phyloP scores from a whole-genome alignment of 2,329 filamentous ascomycete species.

The Thyridium curvatum region DNA sequence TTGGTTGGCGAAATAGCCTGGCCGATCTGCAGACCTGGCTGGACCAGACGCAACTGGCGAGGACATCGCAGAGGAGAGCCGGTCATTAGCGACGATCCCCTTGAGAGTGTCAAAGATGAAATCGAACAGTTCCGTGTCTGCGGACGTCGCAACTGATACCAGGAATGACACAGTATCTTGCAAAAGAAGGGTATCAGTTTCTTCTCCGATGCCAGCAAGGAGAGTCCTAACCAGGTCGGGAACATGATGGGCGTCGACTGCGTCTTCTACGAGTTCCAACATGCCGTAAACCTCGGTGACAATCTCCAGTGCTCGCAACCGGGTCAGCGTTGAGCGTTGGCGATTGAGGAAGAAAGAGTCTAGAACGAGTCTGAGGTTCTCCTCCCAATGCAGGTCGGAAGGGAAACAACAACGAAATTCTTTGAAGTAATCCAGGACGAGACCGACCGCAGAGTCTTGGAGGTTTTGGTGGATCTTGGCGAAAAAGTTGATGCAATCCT shows the following conservation, averaged over 20 bases:
- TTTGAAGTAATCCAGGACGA: slow-evolving; percentile 61
- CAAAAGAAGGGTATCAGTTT: slow-evolving; percentile 59
- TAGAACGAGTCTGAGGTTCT: slow-evolving; percentile 55
- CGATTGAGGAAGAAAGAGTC: slow-evolving; percentile 58
- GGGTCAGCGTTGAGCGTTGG: slow-evolving; percentile 52
- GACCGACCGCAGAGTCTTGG: slow-evolving; percentile 56
- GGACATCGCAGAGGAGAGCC: slow-evolving; percentile 33
- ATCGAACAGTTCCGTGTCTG: slow-evolving; percentile 52
- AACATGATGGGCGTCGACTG: slow-evolving; percentile 51
- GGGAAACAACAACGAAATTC: slow-evolving; percentile 67
- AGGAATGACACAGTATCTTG: slow-evolving; percentile 59
- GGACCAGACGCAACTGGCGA: slow-evolving; percentile 16
- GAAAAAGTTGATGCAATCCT: slow-evolving; percentile 62
- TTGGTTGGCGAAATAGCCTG: slow-evolving; percentile 21
- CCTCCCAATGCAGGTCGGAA: slow-evolving; percentile 62
- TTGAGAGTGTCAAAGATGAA: slow-evolving; percentile 48
- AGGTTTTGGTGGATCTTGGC: slow-evolving; percentile 54
- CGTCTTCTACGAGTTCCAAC: slow-evolving; percentile 50
- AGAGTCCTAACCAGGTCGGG: slow-evolving; percentile 54
- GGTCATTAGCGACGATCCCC: slow-evolving; percentile 43
- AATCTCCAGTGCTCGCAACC: slow-evolving; percentile 54
- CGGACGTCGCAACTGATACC: slow-evolving; percentile 56
- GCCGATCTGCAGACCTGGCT: slow-evolving; percentile 16
- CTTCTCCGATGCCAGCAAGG: slow-evolving; percentile 53
- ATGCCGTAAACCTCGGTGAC: slow-evolving; percentile 55